These are phyloP conservation scores for Aspergillus olivimuriae DNA, from an alignment of 495 filamentous ascomycete species.

Conservation along the genomic window DNA sequence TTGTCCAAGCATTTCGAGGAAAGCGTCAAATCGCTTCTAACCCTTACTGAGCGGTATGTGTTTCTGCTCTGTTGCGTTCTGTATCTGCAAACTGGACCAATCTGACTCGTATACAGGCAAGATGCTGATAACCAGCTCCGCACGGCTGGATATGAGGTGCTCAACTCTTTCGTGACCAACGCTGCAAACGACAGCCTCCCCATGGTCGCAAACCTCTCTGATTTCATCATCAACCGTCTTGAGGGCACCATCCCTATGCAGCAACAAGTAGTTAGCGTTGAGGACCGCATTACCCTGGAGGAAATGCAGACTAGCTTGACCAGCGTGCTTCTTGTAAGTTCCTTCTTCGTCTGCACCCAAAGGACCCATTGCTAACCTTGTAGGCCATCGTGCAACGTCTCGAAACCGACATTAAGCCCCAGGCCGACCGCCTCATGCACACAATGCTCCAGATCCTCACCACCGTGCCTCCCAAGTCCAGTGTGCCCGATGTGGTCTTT, in stretches of 20 bases:
- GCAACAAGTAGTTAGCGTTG: conserved; percentile 88
- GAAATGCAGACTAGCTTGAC: conserved; percentile 96
- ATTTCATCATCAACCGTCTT: conserved; percentile 79
- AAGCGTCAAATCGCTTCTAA: conserved; percentile 77
- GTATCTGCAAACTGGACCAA: background rate
- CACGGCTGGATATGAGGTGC: conserved; percentile 96
- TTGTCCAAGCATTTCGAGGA: conserved; percentile 89
- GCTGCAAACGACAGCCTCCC: conserved; percentile 78
- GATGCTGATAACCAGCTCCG: conserved; percentile 90
- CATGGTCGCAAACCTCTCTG: conserved; percentile 72
- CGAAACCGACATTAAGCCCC: conserved; percentile 84
- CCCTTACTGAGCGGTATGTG: conserved; percentile 71
- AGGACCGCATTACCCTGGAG: conserved; percentile 88
- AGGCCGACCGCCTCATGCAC: conserved; percentile 90
- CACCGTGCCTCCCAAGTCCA: conserved; percentile 79
- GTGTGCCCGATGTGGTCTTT: conserved; percentile 88
- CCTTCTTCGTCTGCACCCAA: background rate
- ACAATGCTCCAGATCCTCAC: conserved; percentile 72
- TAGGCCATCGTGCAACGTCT: conserved; percentile 82
- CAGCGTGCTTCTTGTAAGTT: conserved; percentile 67
- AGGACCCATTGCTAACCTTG: conserved; percentile 9
- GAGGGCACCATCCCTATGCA: conserved; percentile 90
- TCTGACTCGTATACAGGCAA: conserved; percentile 30
- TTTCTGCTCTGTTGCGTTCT: background rate
- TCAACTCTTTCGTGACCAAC: conserved; percentile 87